phyloP scores from a whole-genome alignment of 768 basidiomycete species.

The Russula dissimulans region DNA sequence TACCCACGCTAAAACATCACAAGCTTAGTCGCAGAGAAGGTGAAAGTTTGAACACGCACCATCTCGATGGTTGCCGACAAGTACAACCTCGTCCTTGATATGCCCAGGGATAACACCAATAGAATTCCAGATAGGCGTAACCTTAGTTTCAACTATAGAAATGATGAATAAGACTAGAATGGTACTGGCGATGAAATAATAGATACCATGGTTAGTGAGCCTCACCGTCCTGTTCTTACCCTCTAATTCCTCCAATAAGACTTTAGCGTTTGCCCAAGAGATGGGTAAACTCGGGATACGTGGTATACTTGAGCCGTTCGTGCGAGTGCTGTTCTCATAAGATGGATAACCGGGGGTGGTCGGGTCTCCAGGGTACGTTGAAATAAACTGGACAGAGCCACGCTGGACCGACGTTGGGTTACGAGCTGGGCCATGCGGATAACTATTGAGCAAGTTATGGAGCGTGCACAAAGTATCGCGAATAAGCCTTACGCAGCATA shows the following conservation, averaged over 20 bases:
- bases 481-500: constrained; percentile 40
- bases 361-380: constrained; percentile 57
- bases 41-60: constrained; percentile 36
- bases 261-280: constrained; percentile 73
- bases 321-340: constrained; percentile 69
- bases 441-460: constrained; percentile 26
- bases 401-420: constrained; percentile 79
- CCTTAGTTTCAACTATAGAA: constrained; percentile 54
- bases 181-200: not conserved
- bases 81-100: constrained; percentile 74
- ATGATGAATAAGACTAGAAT: not conserved
- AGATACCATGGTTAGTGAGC: constrained; percentile 48
- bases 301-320: constrained; percentile 53
- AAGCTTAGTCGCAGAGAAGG: not conserved
- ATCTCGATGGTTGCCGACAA: constrained; percentile 86
- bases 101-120: constrained; percentile 79
- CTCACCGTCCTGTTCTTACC: constrained; percentile 38
- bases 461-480: not conserved
- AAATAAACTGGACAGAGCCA: constrained; percentile 71
- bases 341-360: constrained; percentile 84
- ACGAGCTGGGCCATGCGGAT: constrained; percentile 83
- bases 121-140: constrained; percentile 87
- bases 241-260: constrained; percentile 41
- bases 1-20: constrained; percentile 47
- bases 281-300: constrained; percentile 83